phyloP scores from a whole-genome alignment of 2,329 filamentous ascomycete genomes.

The Cladophialophora psammophila region DNA sequence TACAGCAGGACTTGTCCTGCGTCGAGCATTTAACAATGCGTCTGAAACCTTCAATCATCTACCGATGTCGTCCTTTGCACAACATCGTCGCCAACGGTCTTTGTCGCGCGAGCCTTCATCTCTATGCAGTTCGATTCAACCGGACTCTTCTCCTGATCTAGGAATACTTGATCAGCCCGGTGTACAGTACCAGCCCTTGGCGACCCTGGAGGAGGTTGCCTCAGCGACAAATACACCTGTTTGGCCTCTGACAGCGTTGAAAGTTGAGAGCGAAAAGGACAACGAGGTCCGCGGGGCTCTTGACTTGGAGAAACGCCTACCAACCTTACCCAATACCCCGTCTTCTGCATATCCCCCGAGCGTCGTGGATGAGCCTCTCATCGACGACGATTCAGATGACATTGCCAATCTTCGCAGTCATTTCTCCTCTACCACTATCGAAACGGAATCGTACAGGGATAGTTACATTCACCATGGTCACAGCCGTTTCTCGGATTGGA shows the following conservation, averaged over 20 bases:
- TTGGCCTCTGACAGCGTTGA: conserved; percentile 38
- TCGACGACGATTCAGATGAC: conserved; percentile 16
- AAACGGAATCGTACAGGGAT: conserved; percentile 31
- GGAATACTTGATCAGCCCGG: conserved; percentile 8
- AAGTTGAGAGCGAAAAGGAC: conserved; percentile 31
- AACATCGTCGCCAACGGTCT: conserved; percentile 48
- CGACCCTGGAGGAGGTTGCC: conserved; percentile 38
- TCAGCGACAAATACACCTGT: conserved; percentile 41
- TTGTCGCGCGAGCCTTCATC: conserved; percentile 42
- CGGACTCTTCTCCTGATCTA: conserved; percentile 35
- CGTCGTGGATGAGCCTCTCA: conserved; percentile 24
- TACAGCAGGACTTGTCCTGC: conserved; percentile 34
- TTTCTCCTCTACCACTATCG: conserved; percentile 40
- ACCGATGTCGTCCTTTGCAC: conserved; percentile 46
- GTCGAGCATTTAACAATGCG: conserved; percentile 30
- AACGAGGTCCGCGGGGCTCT: conserved; percentile 43
- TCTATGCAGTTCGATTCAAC: conserved; percentile 42
- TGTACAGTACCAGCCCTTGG: conserved; percentile 31
- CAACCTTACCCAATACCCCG: conserved; percentile 55
- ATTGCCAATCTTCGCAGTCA: conserved; percentile 37
- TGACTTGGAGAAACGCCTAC: conserved; percentile 50
- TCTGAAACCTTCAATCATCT: conserved; percentile 19
- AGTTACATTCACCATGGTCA: conserved; percentile 37
- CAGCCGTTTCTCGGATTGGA: conserved; percentile 55
- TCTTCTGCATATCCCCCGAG: conserved; percentile 49